Conservation (phyloP, 169 alveolate species). For the Eimeria tenella region DNA sequence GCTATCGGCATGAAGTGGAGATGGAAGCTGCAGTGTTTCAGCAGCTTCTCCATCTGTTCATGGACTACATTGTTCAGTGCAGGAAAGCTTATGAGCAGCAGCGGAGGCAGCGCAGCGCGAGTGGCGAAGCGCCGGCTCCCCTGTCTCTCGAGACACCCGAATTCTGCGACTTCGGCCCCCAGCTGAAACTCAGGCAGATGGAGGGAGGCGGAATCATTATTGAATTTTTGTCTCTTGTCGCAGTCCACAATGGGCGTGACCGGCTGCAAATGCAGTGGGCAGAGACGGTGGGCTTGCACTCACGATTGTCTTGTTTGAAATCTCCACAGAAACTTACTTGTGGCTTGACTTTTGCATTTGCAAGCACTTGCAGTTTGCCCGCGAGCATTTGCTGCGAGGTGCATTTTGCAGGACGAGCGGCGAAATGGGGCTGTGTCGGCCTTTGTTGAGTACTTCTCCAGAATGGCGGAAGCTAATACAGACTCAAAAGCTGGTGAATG, state of each 20-base stretch:
- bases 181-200: conserved; percentile 2
- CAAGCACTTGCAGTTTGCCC: not conserved
- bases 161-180: conserved; percentile 65
- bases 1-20: conserved; percentile 27
- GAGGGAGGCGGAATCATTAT: conserved; percentile 58
- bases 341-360: not conserved
- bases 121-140: not conserved
- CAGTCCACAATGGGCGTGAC: conserved; percentile 62
- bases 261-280: conserved; percentile 72
- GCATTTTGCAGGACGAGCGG: conserved; percentile 51
- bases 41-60: conserved; percentile 45
- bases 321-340: not conserved
- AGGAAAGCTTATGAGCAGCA: conserved; percentile 59
- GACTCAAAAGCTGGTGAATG: not conserved
- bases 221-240: conserved; percentile 55
- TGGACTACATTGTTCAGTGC: conserved; percentile 68
- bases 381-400: not conserved
- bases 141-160: conserved; percentile 41
- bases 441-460: conserved; percentile 67
- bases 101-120: conserved; percentile 31
- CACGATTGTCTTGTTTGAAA: not conserved
- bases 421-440: conserved; percentile 67
- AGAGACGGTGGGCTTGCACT: conserved; percentile 49
- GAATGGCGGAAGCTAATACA: not conserved
- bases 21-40: conserved; percentile 36